Conservation (phyloP, 2,329 filamentous ascomycete genomes). For the Aspergillus sclerotialis region DNA sequence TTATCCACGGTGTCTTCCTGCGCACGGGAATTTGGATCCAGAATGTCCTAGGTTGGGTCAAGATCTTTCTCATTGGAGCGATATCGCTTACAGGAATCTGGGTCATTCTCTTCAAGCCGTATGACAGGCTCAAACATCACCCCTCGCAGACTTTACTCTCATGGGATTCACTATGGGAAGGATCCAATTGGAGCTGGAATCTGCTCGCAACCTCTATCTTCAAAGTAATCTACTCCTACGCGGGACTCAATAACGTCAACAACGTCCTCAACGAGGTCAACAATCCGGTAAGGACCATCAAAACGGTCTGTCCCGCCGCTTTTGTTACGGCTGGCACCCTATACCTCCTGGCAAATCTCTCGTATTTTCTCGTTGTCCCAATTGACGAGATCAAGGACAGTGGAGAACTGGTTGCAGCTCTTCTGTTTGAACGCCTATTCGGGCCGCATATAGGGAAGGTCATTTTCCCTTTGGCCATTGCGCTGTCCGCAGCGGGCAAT, state of each 20-base stretch:
- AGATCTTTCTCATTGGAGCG: conserved; percentile 53
- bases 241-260: conserved; percentile 60
- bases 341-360: conserved; percentile 61
- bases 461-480: conserved; percentile 58
- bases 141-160: too few species aligned
- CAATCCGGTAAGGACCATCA: conserved; percentile 59
- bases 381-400: conserved; percentile 60
- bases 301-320: conserved; percentile 54
- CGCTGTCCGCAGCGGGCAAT: conserved; percentile 61
- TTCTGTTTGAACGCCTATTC: conserved; percentile 61
- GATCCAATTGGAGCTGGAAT: conserved; percentile 63
- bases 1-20: conserved; percentile 54
- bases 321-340: conserved; percentile 56
- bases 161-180: conserved; percentile 55
- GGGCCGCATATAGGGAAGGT: conserved; percentile 51
- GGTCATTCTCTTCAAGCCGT: conserved; percentile 45
- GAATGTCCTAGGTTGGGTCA: conserved; percentile 57
- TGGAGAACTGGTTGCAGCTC: conserved; percentile 60
- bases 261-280: conserved; percentile 67
- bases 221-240: conserved; percentile 62
- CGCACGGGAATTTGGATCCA: conserved; percentile 54
- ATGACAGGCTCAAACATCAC: conserved; percentile 9
- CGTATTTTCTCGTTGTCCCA: conserved; percentile 59
- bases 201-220: conserved; percentile 57
- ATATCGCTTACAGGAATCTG: conserved; percentile 57